Evolutionary conservation across 441 rosid genomes (phyloP), one percentile per base, ranked within the genome.

Genomic region (Jatropha multifida): DNA sequence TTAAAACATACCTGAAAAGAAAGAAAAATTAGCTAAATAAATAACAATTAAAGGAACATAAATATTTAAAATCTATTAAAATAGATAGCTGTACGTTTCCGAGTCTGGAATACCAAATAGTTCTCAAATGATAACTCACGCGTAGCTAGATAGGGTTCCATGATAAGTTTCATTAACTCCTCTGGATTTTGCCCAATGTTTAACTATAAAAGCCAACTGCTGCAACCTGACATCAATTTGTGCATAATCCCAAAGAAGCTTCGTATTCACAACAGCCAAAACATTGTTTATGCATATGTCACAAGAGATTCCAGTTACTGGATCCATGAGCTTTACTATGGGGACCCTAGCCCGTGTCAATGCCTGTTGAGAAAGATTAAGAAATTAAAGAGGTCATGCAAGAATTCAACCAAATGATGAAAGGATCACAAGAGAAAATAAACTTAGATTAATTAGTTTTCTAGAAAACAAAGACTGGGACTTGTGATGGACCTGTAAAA

Each of bases 101-200:
- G 40, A 65, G 52, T 69, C 77, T 59, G 61, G 60, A 71, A 77
- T 58, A 54, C 23, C 65, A 41, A 40, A 18, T 51, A 49, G 58
- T 49, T 54, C 40, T 11, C 38, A 60, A 55, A 64, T 75, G 71
- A 58, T n/a, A 73, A 89, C 99, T 89, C 81, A 93, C 98, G 99
- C 99, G 69, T 95, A 95, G 88, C 99, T 95, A 69, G 99, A 95
- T 38, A 95, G 84, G 44, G 98, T 95, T 84, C 99, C 99, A 67
- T 90, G 97, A 80, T 95, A 93, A 78, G 98, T 93, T 85, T 86
- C 94, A 83, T 93, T 95, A 26, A 95, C 99, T 66, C 85, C 91
- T 86, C 99, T 90, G 10, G 97, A 89, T 78, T 93, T 95, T 54
- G 98, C 99, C 99, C 99, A 95, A 68, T 95, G 97, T 82, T 95